phyloP scores from a whole-genome alignment of 2,329 filamentous ascomycete genomes.

The Xylaria sp. region DNA sequence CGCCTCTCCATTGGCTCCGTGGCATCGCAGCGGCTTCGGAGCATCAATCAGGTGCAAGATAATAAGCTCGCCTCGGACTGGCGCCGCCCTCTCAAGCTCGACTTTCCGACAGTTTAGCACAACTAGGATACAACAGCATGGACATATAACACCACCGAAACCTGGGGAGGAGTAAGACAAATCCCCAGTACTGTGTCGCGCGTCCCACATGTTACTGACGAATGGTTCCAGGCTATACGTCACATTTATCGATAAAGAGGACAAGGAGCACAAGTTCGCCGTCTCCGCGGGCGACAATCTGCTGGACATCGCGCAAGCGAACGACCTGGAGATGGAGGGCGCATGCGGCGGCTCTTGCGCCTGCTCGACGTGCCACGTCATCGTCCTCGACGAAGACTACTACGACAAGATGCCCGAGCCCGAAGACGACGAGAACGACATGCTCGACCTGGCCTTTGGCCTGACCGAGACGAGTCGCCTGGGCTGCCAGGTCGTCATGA shows the following conservation, averaged over 20 bases:
- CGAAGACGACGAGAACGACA: slow-evolving; percentile 86
- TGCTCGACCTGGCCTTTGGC: slow-evolving; percentile 91
- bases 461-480: slow-evolving; percentile 85
- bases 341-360: slow-evolving; percentile 95
- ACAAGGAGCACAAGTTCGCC: slow-evolving; percentile 77
- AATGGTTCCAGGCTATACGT: slow-evolving; percentile 74
- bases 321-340: slow-evolving; percentile 98
- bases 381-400: slow-evolving; percentile 77
- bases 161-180: slow-evolving; percentile 85
- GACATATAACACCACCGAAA: slow-evolving; percentile 84
- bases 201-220: slow-evolving; percentile 35
- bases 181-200: slow-evolving; percentile 19
- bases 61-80: slow-evolving; percentile 16
- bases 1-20: slow-evolving; percentile 5
- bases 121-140: slow-evolving; percentile 71
- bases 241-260: slow-evolving; percentile 94
- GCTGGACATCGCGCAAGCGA: slow-evolving; percentile 91
- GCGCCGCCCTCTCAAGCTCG: slow-evolving; percentile 24
- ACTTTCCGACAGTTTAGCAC: slow-evolving; percentile 71
- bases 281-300: slow-evolving; percentile 91
- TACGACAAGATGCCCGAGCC: slow-evolving; percentile 84
- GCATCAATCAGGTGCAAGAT: slow-evolving; percentile 12
- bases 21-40: slow-evolving; percentile 23
- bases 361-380: slow-evolving; percentile 92
- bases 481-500: slow-evolving; percentile 94